Evolutionary conservation across 805 yeast species (phyloP), one percentile per base, ranked within the genome.

Genomic region (Yamadazyma phyllophila): DNA sequence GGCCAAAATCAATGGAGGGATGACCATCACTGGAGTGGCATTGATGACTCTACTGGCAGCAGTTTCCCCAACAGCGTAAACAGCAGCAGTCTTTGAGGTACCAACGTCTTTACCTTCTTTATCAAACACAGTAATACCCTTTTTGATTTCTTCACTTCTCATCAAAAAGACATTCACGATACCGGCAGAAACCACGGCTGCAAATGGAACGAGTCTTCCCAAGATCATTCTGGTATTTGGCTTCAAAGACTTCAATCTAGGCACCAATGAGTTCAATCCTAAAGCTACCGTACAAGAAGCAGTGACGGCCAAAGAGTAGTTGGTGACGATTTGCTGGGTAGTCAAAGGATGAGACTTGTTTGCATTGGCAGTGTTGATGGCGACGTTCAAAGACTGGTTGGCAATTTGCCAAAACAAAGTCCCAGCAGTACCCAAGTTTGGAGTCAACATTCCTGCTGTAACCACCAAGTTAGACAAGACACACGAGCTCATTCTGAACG

Each of bases 181-280:
- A 61, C 99, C 98, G 1, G 99, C 99, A 43, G 94, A 83, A 1
- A 91, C 97, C 30, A 94, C 99, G 1, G 99, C 99, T 0, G 98
- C 98, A 71, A 94, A 94, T 6, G 99, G 99, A 10, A 94, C 96
- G 46, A 94, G 74, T 54, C 99, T 83, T 35, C 91, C 84, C 45
- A 94, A 67, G 26, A 91, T 74, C 55, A 84, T 67, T 59, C 74
- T 82, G 2, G 97, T 81, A 47, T 72, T 71, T 1, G 96, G 82
- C n/a, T 78, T 64, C n/a, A 94, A 61, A 29, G 76, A 72, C 55
- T 78, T 85, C 58, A 94, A 71, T 52, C 85, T 78, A 14, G 98
- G 98, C n/a, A 94, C 97, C 26, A 90, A 60, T 16, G 96, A 79
- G 56, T 92, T 91, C 47, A 94, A 78, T 7, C 99, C 99, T 17